phyloP scores from a whole-genome alignment of 805 yeast genomes.

The Suhomyces canberraensis region DNA sequence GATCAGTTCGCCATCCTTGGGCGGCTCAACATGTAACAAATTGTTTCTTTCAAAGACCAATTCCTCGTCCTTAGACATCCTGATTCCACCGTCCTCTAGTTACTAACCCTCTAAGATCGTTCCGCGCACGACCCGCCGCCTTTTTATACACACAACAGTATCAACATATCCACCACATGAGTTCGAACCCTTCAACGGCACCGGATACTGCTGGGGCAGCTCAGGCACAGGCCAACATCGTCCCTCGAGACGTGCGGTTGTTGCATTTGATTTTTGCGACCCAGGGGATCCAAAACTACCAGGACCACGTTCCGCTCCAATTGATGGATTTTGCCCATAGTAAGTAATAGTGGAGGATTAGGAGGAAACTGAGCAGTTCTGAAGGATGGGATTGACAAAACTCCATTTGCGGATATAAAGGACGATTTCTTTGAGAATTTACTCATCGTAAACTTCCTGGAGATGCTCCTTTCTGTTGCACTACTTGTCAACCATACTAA shows the following conservation, averaged over 20 bases:
- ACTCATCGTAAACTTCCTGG: too few species aligned
- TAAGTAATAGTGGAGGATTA: constrained; percentile 19
- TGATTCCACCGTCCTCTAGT: not conserved
- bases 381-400: too few species aligned
- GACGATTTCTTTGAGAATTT: too few species aligned
- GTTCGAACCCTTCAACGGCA: constrained; percentile 4
- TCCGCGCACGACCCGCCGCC: not conserved
- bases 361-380: too few species aligned
- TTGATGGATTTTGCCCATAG: constrained; percentile 94
- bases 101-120: not conserved
- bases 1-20: constrained; percentile 10
- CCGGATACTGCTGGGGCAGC: not conserved
- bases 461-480: too few species aligned
- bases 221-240: constrained; percentile 21
- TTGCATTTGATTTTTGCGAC: constrained; percentile 89
- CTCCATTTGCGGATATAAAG: too few species aligned
- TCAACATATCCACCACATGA: not conserved
- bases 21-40: constrained; percentile 17
- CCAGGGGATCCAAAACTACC: constrained; percentile 86
- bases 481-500: too few species aligned
- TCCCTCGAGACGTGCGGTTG: constrained; percentile 89
- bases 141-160: not conserved
- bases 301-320: constrained; percentile 94
- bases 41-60: constrained; percentile 26
- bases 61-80: not conserved